Base-by-base conservation (phyloP, 305 asterid species). In the Striga hermonthica region DNA sequence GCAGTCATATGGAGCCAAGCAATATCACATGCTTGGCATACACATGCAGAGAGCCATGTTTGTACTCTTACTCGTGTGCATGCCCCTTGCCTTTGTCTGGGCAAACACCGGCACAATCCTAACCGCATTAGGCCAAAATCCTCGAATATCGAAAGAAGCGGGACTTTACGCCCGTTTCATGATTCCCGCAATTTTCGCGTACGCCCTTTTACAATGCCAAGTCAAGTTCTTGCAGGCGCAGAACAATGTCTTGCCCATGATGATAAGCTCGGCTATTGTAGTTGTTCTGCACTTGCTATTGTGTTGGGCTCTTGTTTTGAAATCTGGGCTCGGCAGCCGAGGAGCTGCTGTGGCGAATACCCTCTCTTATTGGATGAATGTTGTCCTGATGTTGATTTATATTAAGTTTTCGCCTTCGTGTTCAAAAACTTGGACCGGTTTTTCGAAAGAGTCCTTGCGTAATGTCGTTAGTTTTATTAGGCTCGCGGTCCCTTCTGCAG, bases 401-500 rank as follows among this genome's bases (percentile, higher is more conserved):
- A 79, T 88, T 74, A 82, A 65, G 68, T 81, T 83, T 60, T 84
- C 92, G 13, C 47, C 86, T 72, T 78, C 86, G 44, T 90, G 97
- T 65, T 60, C 69, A 0, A 80, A 75, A 38, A 86, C 91, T 0
- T 90, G 96, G 95, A 79, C 84, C 3, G 97, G 97, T 0, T 79
- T 84, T 69, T 88, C 97, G 0, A 79, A 47, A 49, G 93, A 88
- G 57, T 90, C 95, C 1, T 37, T 86, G 4, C 80, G 79, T 8
- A 37, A 83, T 64, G 64, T 90, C 38, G 55, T 78, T 43, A 48
- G 4, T 65, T 90, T 81, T 62, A 35, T 90, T 45, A 79, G 76
- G 65, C 95, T 90, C 48, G 97, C 88, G 4, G 64, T 90, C 70
- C 97, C 97, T 74, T 90, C 97, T 0, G 91, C 97, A 22, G 53